phyloP scores from a whole-genome alignment of 2,329 filamentous ascomycete species.

The Fusarium falciforme region DNA sequence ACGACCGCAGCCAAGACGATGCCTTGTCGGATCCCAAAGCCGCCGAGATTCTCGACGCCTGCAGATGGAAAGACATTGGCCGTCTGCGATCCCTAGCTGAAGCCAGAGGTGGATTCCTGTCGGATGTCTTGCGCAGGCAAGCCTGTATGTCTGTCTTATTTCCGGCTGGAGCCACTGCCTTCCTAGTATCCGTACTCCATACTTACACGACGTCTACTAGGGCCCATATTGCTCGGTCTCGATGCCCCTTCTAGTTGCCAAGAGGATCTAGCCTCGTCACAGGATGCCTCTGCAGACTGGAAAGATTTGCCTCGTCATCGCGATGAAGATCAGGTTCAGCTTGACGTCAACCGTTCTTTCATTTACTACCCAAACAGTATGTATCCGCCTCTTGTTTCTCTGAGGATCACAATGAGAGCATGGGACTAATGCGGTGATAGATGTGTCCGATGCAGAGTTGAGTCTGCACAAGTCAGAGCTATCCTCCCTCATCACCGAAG shows the following conservation, averaged over 20 bases:
- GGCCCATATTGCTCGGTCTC: slow-evolving; percentile 70
- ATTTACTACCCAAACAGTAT: slow-evolving; percentile 91
- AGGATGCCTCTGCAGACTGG: slow-evolving; percentile 58
- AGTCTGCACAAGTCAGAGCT: slow-evolving; percentile 79
- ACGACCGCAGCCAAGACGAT: slow-evolving; percentile 24
- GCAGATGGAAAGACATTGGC: slow-evolving; percentile 66
- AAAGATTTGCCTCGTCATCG: slow-evolving; percentile 76
- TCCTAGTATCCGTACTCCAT: neutral
- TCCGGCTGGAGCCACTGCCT: slow-evolving; percentile 2
- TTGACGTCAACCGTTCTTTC: slow-evolving; percentile 97
- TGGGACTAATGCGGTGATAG: slow-evolving; percentile 53
- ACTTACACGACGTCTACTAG: slow-evolving; percentile 52
- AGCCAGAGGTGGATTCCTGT: slow-evolving; percentile 74
- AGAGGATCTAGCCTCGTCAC: slow-evolving; percentile 16
- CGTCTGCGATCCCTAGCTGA: slow-evolving; percentile 69
- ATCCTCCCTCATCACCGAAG: slow-evolving; percentile 80
- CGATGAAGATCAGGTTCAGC: slow-evolving; percentile 90
- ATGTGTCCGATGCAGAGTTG: slow-evolving; percentile 76
- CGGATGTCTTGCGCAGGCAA: slow-evolving; percentile 74
- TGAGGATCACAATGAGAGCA: neutral
- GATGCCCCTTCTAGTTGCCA: slow-evolving; percentile 24
- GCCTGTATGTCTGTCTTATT: slow-evolving; percentile 74
- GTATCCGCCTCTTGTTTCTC: neutral
- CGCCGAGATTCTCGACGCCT: slow-evolving; percentile 65
- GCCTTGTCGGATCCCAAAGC: slow-evolving; percentile 45